Percentiles rank a stretch among this genome's conserved stretches.
These are phyloP conservation scores for Histomonas meleagridis DNA, from an alignment of 208 protist species.

Conservation along the genomic window DNA sequence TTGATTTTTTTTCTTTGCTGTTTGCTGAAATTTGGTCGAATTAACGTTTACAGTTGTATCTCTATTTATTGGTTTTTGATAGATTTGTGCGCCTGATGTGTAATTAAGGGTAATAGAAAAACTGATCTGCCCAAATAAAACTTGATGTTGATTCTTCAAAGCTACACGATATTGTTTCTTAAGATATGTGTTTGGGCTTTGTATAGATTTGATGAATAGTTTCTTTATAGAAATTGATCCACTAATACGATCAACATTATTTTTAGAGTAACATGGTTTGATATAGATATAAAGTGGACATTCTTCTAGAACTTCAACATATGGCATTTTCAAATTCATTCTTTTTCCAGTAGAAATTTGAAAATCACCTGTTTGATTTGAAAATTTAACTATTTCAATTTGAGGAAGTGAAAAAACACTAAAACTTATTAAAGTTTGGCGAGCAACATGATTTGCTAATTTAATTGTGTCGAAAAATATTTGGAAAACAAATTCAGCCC, in stretches of 20 bases:
- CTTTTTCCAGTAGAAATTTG: neutral
- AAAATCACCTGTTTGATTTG: neutral
- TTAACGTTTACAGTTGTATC: neutral
- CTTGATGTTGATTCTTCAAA: neutral
- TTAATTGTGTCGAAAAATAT: slow-evolving; percentile 26
- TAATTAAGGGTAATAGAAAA: neutral
- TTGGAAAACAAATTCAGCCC: slow-evolving; percentile 27
- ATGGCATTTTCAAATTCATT: slow-evolving; percentile 13
- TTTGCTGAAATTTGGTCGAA: neutral
- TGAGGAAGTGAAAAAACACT: neutral
- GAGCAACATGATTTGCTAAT: neutral
- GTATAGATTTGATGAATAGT: neutral
- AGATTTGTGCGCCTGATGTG: neutral
- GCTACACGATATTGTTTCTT: neutral
- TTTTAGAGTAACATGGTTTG: neutral
- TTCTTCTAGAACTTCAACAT: slow-evolving; percentile 9
- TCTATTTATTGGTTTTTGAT: neutral
- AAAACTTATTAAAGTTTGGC: neutral
- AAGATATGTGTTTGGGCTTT: neutral
- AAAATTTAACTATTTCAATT: neutral
- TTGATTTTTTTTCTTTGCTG: neutral
- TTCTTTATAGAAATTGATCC: neutral
- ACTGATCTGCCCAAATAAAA: neutral
- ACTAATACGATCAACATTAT: neutral
- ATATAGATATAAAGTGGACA: neutral